A percentile compares a stretch with the other conserved stretches of the same genome.
These are phyloP conservation scores for Globisporangium spinosum DNA, from an alignment of 352 stramenopile species.

Conservation along the genomic window DNA sequence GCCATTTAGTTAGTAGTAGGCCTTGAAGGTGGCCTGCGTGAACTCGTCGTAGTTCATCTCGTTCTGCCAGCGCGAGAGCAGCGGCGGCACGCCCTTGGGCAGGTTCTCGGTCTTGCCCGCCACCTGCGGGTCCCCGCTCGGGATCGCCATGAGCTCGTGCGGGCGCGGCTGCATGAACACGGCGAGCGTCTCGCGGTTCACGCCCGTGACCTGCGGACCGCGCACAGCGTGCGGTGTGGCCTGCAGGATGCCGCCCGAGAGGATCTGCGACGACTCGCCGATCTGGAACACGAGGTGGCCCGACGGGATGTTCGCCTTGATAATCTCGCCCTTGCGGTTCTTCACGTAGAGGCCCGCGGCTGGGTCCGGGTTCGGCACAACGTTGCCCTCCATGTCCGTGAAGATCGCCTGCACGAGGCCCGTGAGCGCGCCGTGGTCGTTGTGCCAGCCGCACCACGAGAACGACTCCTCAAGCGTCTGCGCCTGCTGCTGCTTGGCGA, in stretches of 20 bases:
- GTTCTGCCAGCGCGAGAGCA: slow-evolving; percentile 85
- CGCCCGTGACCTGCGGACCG: slow-evolving; percentile 59
- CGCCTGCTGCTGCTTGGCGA: slow-evolving; percentile 41
- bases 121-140: slow-evolving; percentile 35
- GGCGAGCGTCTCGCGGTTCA: slow-evolving; percentile 92
- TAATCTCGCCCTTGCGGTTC: slow-evolving; percentile 83
- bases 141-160: slow-evolving; percentile 77
- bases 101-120: slow-evolving; percentile 71
- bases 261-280: slow-evolving; percentile 94
- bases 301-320: slow-evolving; percentile 85
- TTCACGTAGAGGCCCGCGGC: slow-evolving; percentile 92
- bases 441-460: slow-evolving; percentile 98
- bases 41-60: slow-evolving; percentile 92
- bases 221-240: slow-evolving; percentile 91
- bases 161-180: slow-evolving; percentile 97
- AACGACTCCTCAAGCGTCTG: slow-evolving; percentile 71
- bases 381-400: slow-evolving; percentile 66
- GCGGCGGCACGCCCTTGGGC: slow-evolving; percentile 71
- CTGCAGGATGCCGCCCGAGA: slow-evolving; percentile 90
- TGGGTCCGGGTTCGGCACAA: slow-evolving; percentile 72
- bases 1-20: slow-evolving; percentile 85
- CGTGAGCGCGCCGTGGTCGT: slow-evolving; percentile 94
- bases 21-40: slow-evolving; percentile 86
- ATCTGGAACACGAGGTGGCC: slow-evolving; percentile 93
- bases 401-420: slow-evolving; percentile 92